Percentiles rank a stretch among this genome's conserved stretches.
These are phyloP conservation scores for Triticum urartu DNA, from an alignment of 176 grass and related monocot genomes.

Conservation along the genomic window DNA sequence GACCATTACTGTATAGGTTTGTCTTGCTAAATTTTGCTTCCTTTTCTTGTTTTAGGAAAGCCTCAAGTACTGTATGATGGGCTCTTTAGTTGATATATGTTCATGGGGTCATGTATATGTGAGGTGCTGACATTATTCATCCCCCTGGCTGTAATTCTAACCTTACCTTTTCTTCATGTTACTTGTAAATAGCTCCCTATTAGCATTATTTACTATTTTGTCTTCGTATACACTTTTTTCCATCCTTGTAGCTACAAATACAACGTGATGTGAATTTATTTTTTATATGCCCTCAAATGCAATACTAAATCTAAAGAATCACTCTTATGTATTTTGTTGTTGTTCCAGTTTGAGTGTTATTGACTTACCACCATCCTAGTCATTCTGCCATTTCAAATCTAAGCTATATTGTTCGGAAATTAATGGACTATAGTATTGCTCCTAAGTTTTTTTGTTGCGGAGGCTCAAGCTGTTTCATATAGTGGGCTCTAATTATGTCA, in stretches of 20 bases:
- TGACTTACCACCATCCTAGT: not conserved
- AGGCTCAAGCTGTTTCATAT: constrained; percentile 10
- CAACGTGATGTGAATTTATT: not conserved
- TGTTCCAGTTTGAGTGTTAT: not conserved
- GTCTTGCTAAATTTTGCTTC: not conserved
- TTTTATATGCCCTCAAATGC: not conserved
- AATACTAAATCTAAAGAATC: not conserved
- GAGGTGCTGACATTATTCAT: constrained; percentile 45
- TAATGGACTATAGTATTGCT: no score
- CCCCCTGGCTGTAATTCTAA: not conserved
- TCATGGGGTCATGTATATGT: constrained; percentile 97
- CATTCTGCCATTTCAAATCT: not conserved
- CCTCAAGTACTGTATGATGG: constrained; percentile 79
- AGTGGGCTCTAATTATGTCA: constrained; percentile 28
- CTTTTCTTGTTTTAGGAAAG: constrained; percentile 65
- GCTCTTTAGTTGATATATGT: constrained; percentile 87
- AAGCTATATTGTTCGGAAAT: not conserved
- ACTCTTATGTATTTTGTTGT: not conserved
- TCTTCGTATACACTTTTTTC: not conserved
- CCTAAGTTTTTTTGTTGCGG: not conserved
- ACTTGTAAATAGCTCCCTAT: not conserved
- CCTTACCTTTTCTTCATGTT: not conserved
- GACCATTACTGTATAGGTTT: not conserved
- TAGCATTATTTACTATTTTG: not conserved
- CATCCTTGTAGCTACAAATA: not conserved